These are phyloP conservation scores for Phylloporus sp. DNA, from an alignment of 768 basidiomycete genomes.

Conservation along the genomic window DNA sequence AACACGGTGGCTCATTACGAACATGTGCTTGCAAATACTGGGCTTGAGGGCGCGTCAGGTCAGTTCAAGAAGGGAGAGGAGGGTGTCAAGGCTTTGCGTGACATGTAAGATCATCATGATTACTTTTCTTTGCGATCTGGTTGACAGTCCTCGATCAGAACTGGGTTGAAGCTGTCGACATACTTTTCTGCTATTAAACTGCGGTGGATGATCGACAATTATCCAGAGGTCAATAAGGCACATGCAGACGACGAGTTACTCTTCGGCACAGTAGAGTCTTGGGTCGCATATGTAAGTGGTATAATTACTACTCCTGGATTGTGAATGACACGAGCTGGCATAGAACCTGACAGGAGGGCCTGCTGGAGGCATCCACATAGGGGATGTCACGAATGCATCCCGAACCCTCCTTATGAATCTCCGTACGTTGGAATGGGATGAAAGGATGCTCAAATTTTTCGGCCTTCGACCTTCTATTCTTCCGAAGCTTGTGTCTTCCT, in stretches of 20 bases:
- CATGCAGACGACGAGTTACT: constrained; percentile 77
- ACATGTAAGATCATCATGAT: constrained; percentile 55
- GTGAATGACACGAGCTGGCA: constrained; percentile 1
- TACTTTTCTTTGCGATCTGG: neutral
- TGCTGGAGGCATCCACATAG: constrained; percentile 69
- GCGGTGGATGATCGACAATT: constrained; percentile 93
- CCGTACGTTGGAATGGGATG: constrained; percentile 77
- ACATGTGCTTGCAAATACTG: constrained; percentile 63
- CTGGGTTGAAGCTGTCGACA: constrained; percentile 91
- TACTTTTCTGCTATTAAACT: constrained; percentile 98
- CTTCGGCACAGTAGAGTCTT: constrained; percentile 96
- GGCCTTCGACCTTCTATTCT: constrained; percentile 72
- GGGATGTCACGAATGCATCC: constrained; percentile 94
- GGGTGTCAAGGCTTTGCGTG: constrained; percentile 58
- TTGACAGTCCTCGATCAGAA: constrained; percentile 41
- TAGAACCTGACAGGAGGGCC: constrained; percentile 85
- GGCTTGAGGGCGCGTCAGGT: constrained; percentile 68
- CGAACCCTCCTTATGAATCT: constrained; percentile 91
- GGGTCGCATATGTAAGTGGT: constrained; percentile 80
- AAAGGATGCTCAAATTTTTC: constrained; percentile 82
- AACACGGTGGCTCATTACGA: constrained; percentile 79
- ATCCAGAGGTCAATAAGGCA: constrained; percentile 69
- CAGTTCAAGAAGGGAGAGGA: constrained; percentile 68
- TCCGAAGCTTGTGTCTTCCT: constrained; percentile 85
- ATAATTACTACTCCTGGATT: constrained; percentile 8